Base-by-base conservation (phyloP, 257 asterid species). In the Thymus quinquecostatus region DNA sequence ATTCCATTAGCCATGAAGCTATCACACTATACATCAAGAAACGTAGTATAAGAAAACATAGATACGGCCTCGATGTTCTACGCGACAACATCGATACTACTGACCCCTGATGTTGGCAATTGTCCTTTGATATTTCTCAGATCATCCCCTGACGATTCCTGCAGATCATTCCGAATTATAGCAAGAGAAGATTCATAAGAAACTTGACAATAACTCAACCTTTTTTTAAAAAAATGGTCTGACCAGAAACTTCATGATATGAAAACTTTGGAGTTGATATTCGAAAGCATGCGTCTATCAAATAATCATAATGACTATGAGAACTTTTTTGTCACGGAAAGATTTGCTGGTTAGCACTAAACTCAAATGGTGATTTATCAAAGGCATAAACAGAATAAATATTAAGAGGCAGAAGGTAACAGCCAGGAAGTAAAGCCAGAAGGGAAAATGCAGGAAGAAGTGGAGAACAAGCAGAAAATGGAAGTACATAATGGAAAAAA, bases 61-160 rank as follows among this genome's bases (percentile, higher is more conserved):
- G 21, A 21, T 21, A 21, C 21, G 21, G 21, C 21, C 21, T 21
- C 21, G 21, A 21, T 21, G 21, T 21, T 21, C 21, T 21, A 21
- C 21, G 21, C 21, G 21, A 21, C 21, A 21, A 21, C 21, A 21
- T 21, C 0, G 21, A 21, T 82, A 71, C 83, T 80, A 70, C 78
- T 81, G 77, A 79, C 75, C 67, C 89, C 87, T 70, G 93, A 73
- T 64, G 84, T 71, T 62, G 73, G 70, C 70, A 80, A 55, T 55
- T 83, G 96, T 60, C 88, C 95, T 75, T 87, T 87, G 13, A 65
- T 63, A 75, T 79, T 88, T 82, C 91, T 89, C 81, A 64, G 50
- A 77, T 88, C 97, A 60, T 86, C 54, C 71, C 88, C 91, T 55
- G 75, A 62, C 55, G 78, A 54, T 38, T 86, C 96, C 97, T 92